Evolutionary conservation across 1,139 yeast species (phyloP).

Genomic region (Candida tunisiensis): DNA sequence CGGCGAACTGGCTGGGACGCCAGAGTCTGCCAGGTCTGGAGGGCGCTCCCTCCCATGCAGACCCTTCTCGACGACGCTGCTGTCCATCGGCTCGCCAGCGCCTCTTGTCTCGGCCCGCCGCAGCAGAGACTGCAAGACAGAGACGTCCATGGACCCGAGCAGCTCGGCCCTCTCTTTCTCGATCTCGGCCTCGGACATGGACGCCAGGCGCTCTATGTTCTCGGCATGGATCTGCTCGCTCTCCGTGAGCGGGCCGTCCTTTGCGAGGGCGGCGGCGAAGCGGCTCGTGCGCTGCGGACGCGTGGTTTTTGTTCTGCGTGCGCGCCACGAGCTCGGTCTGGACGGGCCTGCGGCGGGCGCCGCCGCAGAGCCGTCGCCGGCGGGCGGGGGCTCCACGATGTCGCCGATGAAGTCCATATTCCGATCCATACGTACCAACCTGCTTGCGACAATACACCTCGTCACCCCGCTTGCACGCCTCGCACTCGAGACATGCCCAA

Average conservation of each 20-base stretch:
- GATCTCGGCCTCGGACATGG: slow-evolving; percentile 54
- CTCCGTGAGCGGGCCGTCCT: slow-evolving; percentile 21
- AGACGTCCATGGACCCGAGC: slow-evolving; percentile 49
- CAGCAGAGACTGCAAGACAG: slow-evolving; percentile 39
- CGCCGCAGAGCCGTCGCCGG: slow-evolving; percentile 2
- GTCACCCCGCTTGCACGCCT: too few species aligned
- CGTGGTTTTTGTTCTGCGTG: not conserved
- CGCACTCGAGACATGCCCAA: too few species aligned
- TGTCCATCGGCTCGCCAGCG: slow-evolving; percentile 5
- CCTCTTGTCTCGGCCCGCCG: slow-evolving; percentile 12
- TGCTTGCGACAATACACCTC: too few species aligned
- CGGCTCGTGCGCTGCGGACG: not conserved
- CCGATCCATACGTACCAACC: too few species aligned
- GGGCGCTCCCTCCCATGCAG: slow-evolving; percentile 6
- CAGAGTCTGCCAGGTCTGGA: slow-evolving; percentile 57
- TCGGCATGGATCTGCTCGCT: slow-evolving; percentile 64
- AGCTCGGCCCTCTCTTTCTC: slow-evolving; percentile 51
- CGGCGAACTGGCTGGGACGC: too few species aligned
- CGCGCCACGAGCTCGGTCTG: not conserved
- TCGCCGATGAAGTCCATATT: slow-evolving; percentile 67
- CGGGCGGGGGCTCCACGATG: slow-evolving; percentile 38
- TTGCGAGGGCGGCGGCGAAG: slow-evolving; percentile 3
- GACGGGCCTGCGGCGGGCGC: slow-evolving; percentile 4
- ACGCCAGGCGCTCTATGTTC: slow-evolving; percentile 42
- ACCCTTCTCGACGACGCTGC: slow-evolving; percentile 2